Evolutionary conservation across 495 filamentous ascomycete genomes (phyloP), one percentile per base, ranked within the genome.

Genomic region (Lepidopterella palustris): DNA sequence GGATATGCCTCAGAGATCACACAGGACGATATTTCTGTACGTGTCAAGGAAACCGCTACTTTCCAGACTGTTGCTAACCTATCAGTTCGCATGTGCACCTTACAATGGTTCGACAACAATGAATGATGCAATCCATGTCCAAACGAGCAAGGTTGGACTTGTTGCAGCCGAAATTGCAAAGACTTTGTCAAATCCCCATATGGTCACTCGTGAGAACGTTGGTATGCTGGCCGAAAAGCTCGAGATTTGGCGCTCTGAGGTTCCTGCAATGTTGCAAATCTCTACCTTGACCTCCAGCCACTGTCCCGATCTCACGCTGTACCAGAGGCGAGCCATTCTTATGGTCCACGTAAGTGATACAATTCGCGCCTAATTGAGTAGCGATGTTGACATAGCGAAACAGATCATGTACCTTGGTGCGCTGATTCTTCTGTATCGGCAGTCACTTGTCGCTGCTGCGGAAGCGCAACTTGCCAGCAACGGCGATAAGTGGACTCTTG

Each of bases 361-460:
- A 18, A 24, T n/a, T 20, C 3, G 32, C 11, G 25, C n/a, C 24
- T 15, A 8, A 13, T 23, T 1, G 18, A 20, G 18, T 5, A 10
- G 2, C 21, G 31, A 31, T 26, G 9, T 42, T 45, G 27, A 27
- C 10, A 35, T 62, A 6, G 59, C 29, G 13, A 32, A 20, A 15
- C 26, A 67, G 64, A 67, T 63, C 45, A 55, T 68, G 49, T 68
- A 68, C 45, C 54, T 68, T 29, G 61, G 65, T 8, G 65, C 65
- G 2, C 32, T 68, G n/a, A 56, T 68, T 5, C 55, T 68, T 15
- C 65, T 68, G 10, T 61, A 64, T 25, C 57, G 65, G 3, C 53
- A 58, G 31, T 25, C 56, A 13, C 55, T 68, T 15, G 40, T 61
- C 42, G 61, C 61, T 18, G 28, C 61, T 8, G 54, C 65, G 4